Evolutionary conservation across 768 basidiomycete genomes (phyloP), one percentile per base, ranked within the genome.

Genomic region (Trametes cinnabarina): DNA sequence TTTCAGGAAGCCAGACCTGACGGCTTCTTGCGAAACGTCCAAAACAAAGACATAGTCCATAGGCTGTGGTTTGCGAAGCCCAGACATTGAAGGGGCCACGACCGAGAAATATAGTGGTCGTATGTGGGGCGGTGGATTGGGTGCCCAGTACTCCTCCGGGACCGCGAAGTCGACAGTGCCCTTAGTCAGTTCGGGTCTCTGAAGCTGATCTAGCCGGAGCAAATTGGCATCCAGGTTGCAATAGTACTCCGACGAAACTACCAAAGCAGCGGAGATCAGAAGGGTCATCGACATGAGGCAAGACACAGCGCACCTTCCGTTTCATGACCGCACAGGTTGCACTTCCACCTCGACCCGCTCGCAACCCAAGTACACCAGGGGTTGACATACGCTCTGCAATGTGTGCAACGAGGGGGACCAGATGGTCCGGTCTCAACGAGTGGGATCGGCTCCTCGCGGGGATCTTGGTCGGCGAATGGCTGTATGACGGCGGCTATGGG

Each of bases 161-260:
- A 95, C 95, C 4, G 79, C 76, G 63, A 97, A 95, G 71, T 98
- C 97, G 48, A 97, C 81, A 0, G 94, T 98, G 2, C 97, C 97
- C 69, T 87, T 87, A 63, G 83, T 87, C 25, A 99, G 76, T 71
- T 99, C 97, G 17, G 89, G 91, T 8, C 94, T 84, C 55, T 90
- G 77, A 25, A 81, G 72, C 62, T 94, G 86, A 71, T 98, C 95
- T 43, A 92, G 72, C 28, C 94, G 82, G 66, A 88, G 79, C 39
- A 88, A 78, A 65, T 86, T 88, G 25, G 82, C 81, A 62, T 94
- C 92, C 34, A 98, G 75, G 63, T 88, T 87, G 63, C 82, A 90
- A 69, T 92, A 97, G 72, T 96, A 96, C 47, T 88, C 87, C 11
- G 85, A 71, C 11, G 82, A 75, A 47, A 97, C 95, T 96, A 66